These are phyloP conservation scores for Craterostigma plantagineum DNA, from an alignment of 257 asterid genomes.

Conservation along the genomic window DNA sequence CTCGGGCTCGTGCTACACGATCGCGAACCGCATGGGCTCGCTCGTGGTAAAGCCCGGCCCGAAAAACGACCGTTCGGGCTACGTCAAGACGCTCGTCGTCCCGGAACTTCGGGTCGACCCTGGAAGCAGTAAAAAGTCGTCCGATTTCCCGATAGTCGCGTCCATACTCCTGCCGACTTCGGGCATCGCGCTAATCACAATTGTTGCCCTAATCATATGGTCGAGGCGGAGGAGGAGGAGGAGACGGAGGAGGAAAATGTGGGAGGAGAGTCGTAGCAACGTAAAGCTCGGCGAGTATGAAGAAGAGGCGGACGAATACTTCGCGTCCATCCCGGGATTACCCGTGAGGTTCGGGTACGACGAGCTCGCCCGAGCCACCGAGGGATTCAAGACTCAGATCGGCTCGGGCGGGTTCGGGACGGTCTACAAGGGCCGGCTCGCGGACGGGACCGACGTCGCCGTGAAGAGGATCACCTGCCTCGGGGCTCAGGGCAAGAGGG, in stretches of 20 bases:
- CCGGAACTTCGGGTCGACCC: too few relatives aligned
- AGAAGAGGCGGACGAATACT: constrained; percentile 13
- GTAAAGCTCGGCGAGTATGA: background rate
- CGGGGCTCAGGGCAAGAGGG: constrained; percentile 50
- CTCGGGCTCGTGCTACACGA: constrained; percentile 43
- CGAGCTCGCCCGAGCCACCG: constrained; percentile 41
- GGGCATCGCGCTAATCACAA: background rate
- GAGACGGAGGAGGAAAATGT: constrained; percentile 4
- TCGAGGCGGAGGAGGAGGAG: constrained; percentile 16
- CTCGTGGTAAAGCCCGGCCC: constrained; percentile 14
- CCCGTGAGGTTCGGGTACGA: constrained; percentile 39
- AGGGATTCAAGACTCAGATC: constrained; percentile 29
- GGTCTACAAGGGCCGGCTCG: constrained; percentile 52
- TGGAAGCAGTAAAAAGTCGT: too few relatives aligned
- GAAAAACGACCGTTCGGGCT: constrained; percentile 20
- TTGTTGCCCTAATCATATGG: too few relatives aligned
- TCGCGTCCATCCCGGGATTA: constrained; percentile 39
- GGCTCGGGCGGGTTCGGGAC: constrained; percentile 87
- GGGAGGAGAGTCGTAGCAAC: background rate
- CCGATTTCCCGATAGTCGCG: too few relatives aligned
- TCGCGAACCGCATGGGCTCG: constrained; percentile 36
- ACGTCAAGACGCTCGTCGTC: constrained; percentile 15
- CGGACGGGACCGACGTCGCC: constrained; percentile 41
- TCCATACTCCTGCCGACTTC: background rate
- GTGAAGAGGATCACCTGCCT: constrained; percentile 63